These are phyloP conservation scores for Phytophthora crassamura DNA, from an alignment of 352 stramenopile genomes.

Conservation along the genomic window DNA sequence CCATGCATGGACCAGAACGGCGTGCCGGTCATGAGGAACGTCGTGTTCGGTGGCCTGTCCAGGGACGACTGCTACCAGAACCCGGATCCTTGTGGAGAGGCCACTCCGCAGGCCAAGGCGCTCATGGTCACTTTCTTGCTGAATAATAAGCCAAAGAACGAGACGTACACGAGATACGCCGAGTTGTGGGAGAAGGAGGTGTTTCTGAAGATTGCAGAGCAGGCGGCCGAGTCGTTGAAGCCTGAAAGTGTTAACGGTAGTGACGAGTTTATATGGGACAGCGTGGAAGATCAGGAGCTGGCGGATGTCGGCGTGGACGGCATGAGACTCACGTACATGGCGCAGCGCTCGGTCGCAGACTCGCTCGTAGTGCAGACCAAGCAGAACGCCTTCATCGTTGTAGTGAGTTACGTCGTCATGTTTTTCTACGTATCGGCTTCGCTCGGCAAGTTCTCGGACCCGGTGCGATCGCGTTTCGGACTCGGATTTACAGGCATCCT, in stretches of 20 bases:
- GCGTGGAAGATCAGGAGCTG: slow-evolving; percentile 29
- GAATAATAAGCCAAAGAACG: slow-evolving; percentile 74
- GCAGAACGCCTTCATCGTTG: slow-evolving; percentile 90
- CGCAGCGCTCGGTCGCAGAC: slow-evolving; percentile 84
- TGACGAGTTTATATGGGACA: slow-evolving; percentile 35
- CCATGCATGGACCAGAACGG: slow-evolving; percentile 92
- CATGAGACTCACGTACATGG: slow-evolving; percentile 89
- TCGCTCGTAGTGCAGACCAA: slow-evolving; percentile 85
- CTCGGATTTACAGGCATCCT: slow-evolving; percentile 85
- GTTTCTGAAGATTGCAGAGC: slow-evolving; percentile 56
- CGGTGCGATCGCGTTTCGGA: slow-evolving; percentile 78
- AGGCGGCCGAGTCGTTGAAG: slow-evolving; percentile 36
- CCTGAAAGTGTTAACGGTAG: slow-evolving; percentile 8
- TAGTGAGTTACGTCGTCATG: slow-evolving; percentile 91
- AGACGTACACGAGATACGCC: slow-evolving; percentile 74
- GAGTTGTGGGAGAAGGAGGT: slow-evolving; percentile 85
- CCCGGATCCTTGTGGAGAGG: slow-evolving; percentile 85
- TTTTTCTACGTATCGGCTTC: slow-evolving; percentile 91
- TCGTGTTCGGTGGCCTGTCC: slow-evolving; percentile 86
- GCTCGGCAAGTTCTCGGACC: slow-evolving; percentile 74
- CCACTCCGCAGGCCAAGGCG: slow-evolving; percentile 73
- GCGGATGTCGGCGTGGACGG: slow-evolving; percentile 33
- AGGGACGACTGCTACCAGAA: slow-evolving; percentile 75
- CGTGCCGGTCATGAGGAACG: slow-evolving; percentile 88
- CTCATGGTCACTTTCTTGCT: slow-evolving; percentile 92